phyloP scores from a whole-genome alignment of 140 eudicot species.

The Ambrosia hybrid region DNA sequence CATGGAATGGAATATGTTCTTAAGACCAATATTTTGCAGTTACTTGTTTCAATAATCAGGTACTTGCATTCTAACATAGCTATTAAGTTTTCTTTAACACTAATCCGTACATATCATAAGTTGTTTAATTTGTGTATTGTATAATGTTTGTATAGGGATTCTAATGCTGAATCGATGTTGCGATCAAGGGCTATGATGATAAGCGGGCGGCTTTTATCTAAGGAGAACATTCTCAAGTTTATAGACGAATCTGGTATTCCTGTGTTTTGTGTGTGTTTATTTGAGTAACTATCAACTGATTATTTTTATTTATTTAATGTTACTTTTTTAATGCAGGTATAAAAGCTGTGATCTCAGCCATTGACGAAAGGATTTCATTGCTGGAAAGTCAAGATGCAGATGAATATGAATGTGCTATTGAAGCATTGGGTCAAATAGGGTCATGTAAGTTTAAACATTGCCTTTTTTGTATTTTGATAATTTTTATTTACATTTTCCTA shows the following conservation, averaged over 20 bases:
- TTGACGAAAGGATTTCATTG: conserved; percentile 56
- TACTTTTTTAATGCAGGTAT: conserved; percentile 43
- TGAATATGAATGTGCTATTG: conserved; percentile 92
- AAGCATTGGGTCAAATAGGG: conserved; percentile 93
- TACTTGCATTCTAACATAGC: conserved; percentile 17
- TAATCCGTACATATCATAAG: neutral
- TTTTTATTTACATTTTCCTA: neutral
- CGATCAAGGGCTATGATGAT: conserved; percentile 97
- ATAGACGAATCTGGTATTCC: conserved; percentile 58
- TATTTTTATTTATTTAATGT: neutral
- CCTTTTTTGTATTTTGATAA: neutral
- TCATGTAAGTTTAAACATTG: conserved; percentile 52
- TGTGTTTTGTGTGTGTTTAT: neutral
- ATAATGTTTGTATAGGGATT: conserved; percentile 42
- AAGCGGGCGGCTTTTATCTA: conserved; percentile 82
- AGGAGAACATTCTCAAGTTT: conserved; percentile 56
- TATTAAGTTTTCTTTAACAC: neutral
- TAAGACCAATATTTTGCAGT: conserved; percentile 63
- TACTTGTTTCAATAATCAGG: conserved; percentile 79
- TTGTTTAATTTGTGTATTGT: neutral
- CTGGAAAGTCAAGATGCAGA: conserved; percentile 70
- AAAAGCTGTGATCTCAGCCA: conserved; percentile 62
- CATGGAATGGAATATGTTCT: conserved; percentile 80
- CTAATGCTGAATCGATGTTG: conserved; percentile 68
- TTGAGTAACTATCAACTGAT: neutral